Conservation (phyloP, 1,284 basidiomycete genomes). For the Gymnopus androsaceus region DNA sequence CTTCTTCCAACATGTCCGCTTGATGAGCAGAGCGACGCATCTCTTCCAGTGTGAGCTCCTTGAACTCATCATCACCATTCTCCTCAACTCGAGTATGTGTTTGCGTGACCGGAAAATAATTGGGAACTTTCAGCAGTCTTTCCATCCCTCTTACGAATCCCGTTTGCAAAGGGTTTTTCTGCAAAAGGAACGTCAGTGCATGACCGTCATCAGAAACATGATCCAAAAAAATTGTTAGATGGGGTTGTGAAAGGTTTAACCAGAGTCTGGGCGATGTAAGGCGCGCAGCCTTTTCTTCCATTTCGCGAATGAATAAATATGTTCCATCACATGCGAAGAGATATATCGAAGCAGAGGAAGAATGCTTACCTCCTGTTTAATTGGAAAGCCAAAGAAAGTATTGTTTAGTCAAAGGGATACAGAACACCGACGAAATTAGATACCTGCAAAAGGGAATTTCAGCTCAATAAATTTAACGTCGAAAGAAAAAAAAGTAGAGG, state of each 20-base stretch:
- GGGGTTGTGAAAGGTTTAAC: slow-evolving; percentile 67
- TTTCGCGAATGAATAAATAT: slow-evolving; percentile 65
- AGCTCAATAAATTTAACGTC: too few relatives aligned
- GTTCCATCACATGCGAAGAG: slow-evolving; percentile 45
- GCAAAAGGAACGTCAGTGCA: slow-evolving; percentile 13
- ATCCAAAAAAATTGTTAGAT: slow-evolving; percentile 47
- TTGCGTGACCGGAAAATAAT: slow-evolving; percentile 19
- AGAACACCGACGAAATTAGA: slow-evolving; percentile 15
- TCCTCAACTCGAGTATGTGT: neutral
- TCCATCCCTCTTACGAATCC: slow-evolving; percentile 76
- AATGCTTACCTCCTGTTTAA: slow-evolving; percentile 54
- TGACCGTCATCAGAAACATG: slow-evolving; percentile 10
- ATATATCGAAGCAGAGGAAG: slow-evolving; percentile 15
- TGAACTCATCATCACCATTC: neutral
- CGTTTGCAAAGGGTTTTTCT: slow-evolving; percentile 64
- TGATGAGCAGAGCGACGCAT: slow-evolving; percentile 47
- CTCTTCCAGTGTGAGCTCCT: neutral
- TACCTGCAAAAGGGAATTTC: slow-evolving; percentile 13
- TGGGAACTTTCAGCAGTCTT: slow-evolving; percentile 49
- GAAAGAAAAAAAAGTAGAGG: slow-evolving; percentile 18
- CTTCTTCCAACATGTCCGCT: slow-evolving; percentile 63
- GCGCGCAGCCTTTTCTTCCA: slow-evolving; percentile 53
- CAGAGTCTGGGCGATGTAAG: slow-evolving; percentile 60
- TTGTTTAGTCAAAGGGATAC: slow-evolving; percentile 19
- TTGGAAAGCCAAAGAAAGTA: slow-evolving; percentile 12